Percentiles rank a stretch among this genome's conserved stretches.
Conservation (phyloP, 2,329 filamentous ascomycete genomes). For the Hortaea sp. region DNA sequence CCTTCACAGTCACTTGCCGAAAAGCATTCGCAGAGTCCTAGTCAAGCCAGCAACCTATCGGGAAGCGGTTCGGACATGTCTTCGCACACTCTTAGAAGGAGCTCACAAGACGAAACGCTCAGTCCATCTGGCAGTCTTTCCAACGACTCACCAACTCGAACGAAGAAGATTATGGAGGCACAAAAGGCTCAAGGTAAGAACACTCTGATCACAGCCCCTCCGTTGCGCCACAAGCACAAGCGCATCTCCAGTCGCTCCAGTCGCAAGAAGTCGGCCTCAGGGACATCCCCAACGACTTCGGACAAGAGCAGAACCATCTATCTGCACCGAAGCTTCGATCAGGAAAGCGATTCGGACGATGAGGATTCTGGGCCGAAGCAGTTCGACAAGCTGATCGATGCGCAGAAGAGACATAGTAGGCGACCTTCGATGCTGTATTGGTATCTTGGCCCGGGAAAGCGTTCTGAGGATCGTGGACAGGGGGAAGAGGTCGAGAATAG, state of each 20-base stretch:
- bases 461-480: not conserved
- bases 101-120: slow-evolving; percentile 1
- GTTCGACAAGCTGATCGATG: not conserved
- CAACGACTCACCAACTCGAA: no score
- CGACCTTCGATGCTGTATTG: not conserved
- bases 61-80: slow-evolving; percentile 1
- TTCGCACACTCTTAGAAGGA: slow-evolving; percentile 1
- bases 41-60: not conserved
- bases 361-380: not conserved
- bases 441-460: slow-evolving; percentile 1
- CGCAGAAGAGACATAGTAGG: not conserved
- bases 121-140: not conserved
- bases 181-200: not conserved
- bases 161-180: no score
- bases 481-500: not conserved
- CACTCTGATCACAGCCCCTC: not conserved
- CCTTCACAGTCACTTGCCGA: not conserved
- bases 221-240: not conserved
- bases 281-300: not conserved
- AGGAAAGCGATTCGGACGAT: not conserved
- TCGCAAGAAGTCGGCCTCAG: not conserved
- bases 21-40: not conserved
- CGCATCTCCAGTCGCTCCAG: not conserved
- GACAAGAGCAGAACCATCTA: not conserved
- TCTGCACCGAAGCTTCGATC: not conserved